Base-by-base conservation (phyloP, 2,329 filamentous ascomycete species). In the Trichophyton verrucosum region DNA sequence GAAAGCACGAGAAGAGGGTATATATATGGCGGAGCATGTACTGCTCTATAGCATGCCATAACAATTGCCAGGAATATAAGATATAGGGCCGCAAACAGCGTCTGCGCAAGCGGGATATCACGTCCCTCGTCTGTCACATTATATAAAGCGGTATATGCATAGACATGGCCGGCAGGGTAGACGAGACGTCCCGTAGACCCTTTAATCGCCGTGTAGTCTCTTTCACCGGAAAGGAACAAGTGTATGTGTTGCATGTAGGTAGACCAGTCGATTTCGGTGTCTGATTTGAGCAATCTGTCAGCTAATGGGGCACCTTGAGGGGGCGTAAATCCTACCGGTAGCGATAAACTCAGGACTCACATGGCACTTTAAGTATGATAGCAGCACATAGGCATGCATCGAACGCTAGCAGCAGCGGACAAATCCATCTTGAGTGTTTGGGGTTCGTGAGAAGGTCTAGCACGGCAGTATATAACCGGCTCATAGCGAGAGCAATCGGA, bases 191-290 rank as follows among this genome's bases (percentile, higher is more conserved):
- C 94, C 0, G 94, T 99, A 62, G 85, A 87, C 67, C 94, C 94
- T 70, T 86, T 82, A 71, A 99, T 91, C 61, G 85, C 81, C 63
- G 83, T 84, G 74, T 99, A 99, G 74, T 96, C 87, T 71, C 88
- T 85, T 78, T 97, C 91, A 69, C 94, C 94, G 17, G 83, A 80
- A 53, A 91, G 77, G 69, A 87, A 94, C 67, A 91, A 85, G 46
- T 82, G 76, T 51, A 97, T 81, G 70, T 99, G 94, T 72, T 96
- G 82, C 91, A 99, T 97, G 74, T 99, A 99, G 0, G 94, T 90
- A 62, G 81, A 82, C 92, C 92, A 99, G 76, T 99, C 94, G 70
- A 99, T 99, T 74, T 99, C 94, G 49, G 94, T 99, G 72, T 99
- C 94, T 89, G 66, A 49, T 22, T 17, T 57, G 59, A 81, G 66